Evolutionary conservation across 2,329 filamentous ascomycete species (phyloP).

Genomic region (Phyllosticta capitalensis): DNA sequence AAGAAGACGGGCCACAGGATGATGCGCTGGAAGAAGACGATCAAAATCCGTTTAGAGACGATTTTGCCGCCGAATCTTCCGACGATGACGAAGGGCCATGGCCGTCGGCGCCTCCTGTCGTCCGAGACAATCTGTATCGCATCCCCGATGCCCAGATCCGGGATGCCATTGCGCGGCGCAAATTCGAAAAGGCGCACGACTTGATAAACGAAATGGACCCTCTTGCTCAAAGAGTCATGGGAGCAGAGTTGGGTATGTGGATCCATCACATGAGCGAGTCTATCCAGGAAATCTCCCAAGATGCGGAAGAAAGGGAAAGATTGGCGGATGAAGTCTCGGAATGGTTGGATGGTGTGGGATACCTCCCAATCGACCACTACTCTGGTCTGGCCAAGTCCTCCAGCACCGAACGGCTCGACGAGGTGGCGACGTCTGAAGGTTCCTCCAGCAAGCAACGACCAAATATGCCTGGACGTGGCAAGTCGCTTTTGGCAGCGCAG

Average conservation of each 20-base stretch:
- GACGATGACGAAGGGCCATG: background rate
- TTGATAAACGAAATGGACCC: slow-evolving; percentile 1
- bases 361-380: background rate
- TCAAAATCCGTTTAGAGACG: background rate
- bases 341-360: background rate
- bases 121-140: background rate
- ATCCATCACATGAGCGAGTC: slow-evolving; percentile 1
- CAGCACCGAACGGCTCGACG: background rate
- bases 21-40: background rate
- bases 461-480: slow-evolving; percentile 37
- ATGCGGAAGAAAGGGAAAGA: background rate
- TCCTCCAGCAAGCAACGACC: slow-evolving; percentile 24
- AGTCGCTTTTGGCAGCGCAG: slow-evolving; percentile 37
- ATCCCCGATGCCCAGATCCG: slow-evolving; percentile 1
- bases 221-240: background rate
- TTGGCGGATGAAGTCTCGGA: background rate
- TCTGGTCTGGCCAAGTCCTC: background rate
- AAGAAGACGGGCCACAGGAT: background rate
- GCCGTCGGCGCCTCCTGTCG: background rate
- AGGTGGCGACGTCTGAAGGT: background rate
- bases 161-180: background rate
- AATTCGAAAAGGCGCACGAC: background rate
- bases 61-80: slow-evolving; percentile 1
- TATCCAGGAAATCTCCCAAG: background rate
- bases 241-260: slow-evolving; percentile 4